Evolutionary conservation across 345 rosid species (phyloP).

Genomic region (Eucalyptus marginata): DNA sequence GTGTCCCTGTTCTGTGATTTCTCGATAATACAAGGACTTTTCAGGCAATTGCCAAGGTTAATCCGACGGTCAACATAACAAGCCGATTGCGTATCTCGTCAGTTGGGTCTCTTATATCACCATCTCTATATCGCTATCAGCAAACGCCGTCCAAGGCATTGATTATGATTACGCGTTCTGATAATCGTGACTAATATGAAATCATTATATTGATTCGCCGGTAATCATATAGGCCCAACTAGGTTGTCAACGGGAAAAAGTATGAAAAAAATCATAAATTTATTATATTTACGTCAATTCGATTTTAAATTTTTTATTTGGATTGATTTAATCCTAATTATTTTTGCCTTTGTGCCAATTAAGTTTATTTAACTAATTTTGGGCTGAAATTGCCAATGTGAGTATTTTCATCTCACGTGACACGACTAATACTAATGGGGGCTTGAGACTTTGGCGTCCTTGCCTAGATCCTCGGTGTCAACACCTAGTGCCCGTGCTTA

Average conservation of each 20-base stretch:
- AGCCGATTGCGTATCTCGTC: neutral
- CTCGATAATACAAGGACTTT: neutral
- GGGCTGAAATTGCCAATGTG: fast-evolving
- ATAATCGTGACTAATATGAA: neutral
- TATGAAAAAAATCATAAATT: too few species aligned
- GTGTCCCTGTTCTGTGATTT: neutral
- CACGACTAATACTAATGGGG: fast-evolving
- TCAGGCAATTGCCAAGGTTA: neutral
- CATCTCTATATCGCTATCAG: neutral
- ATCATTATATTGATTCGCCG: neutral
- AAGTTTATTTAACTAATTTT: too few species aligned
- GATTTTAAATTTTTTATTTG: too few species aligned
- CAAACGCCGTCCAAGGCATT: neutral
- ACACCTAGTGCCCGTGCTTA: fast-evolving
- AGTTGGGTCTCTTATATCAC: neutral
- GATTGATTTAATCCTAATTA: too few species aligned
- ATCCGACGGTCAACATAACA: neutral
- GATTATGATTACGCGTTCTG: neutral
- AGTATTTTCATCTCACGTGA: fast-evolving
- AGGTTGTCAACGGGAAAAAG: neutral
- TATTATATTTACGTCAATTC: fast-evolving
- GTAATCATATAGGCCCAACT: neutral
- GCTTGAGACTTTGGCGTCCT: fast-evolving
- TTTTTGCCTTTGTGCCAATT: too few species aligned
- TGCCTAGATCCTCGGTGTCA: fast-evolving